A percentile compares a stretch with the other conserved stretches of the same genome.
These are phyloP conservation scores for Nyssa sinensis DNA, from an alignment of 148 eudicot species.

Conservation along the genomic window DNA sequence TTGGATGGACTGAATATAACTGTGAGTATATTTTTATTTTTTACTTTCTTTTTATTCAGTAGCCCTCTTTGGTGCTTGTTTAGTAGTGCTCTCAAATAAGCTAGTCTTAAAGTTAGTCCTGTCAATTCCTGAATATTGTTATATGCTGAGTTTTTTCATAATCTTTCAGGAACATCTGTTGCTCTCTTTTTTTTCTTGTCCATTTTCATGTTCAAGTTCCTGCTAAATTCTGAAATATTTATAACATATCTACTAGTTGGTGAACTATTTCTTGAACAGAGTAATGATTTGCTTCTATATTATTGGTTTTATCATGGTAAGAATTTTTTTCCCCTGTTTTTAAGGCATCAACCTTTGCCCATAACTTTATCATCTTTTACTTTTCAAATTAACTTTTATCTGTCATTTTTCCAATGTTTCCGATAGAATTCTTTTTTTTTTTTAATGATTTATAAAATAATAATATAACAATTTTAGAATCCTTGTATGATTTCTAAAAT, in stretches of 20 bases:
- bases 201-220: neutral
- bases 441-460: too few relatives aligned
- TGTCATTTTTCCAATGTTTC: too few relatives aligned
- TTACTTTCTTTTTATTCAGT: neutral
- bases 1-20: constrained; percentile 98
- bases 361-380: too few relatives aligned
- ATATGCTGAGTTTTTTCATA: neutral
- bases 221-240: neutral
- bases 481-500: too few relatives aligned
- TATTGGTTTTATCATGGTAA: too few relatives aligned
- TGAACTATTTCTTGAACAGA: neutral
- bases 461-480: too few relatives aligned
- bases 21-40: constrained; percentile 49
- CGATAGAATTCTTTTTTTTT: too few relatives aligned
- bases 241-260: neutral
- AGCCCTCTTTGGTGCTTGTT: neutral
- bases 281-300: too few relatives aligned
- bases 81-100: neutral
- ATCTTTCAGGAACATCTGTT: neutral
- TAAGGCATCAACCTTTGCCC: too few relatives aligned
- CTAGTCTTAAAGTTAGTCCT: neutral
- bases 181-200: neutral
- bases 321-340: too few relatives aligned
- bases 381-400: too few relatives aligned
- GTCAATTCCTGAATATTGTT: neutral